A percentile compares a stretch with the other conserved stretches of the same genome.
phyloP scores from a whole-genome alignment of 768 basidiomycete genomes.

The Pleurotus tuber-regium region DNA sequence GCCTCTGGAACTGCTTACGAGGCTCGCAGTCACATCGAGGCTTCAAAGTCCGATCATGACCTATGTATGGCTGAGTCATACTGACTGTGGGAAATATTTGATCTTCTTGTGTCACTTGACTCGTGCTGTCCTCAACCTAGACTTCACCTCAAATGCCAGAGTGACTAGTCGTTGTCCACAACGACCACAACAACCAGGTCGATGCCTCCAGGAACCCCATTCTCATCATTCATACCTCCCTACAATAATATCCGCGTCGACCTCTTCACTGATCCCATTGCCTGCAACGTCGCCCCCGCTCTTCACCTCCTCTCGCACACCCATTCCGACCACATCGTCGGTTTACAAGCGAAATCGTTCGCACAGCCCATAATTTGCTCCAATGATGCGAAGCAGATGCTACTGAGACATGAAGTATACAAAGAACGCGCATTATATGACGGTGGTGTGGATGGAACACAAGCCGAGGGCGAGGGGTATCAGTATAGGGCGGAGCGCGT shows the following conservation, averaged over 20 bases:
- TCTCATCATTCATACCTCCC: slow-evolving; percentile 70
- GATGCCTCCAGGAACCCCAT: slow-evolving; percentile 83
- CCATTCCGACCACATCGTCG: slow-evolving; percentile 83
- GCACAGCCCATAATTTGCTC: slow-evolving; percentile 75
- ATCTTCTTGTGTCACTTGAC: no score
- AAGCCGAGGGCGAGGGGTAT: slow-evolving; percentile 31
- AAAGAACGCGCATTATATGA: slow-evolving; percentile 50
- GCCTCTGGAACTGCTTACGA: no score
- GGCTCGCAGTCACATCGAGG: no score
- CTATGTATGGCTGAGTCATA: no score
- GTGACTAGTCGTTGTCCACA: not conserved
- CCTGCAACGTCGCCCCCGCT: slow-evolving; percentile 34
- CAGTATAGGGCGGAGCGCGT: slow-evolving; percentile 48
- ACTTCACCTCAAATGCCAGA: slow-evolving; percentile 19
- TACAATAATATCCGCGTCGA: slow-evolving; percentile 85
- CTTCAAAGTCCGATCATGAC: no score
- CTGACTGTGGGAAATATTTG: no score
- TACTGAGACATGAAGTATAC: slow-evolving; percentile 74
- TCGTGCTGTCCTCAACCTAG: no score
- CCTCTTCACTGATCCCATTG: slow-evolving; percentile 54
- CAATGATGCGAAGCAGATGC: slow-evolving; percentile 80
- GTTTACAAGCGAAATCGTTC: slow-evolving; percentile 75
- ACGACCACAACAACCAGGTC: not conserved
- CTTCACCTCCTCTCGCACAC: slow-evolving; percentile 87
- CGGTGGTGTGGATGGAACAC: not conserved